Conservation (phyloP, 257 asterid genomes). For the Gentiana dahurica region DNA sequence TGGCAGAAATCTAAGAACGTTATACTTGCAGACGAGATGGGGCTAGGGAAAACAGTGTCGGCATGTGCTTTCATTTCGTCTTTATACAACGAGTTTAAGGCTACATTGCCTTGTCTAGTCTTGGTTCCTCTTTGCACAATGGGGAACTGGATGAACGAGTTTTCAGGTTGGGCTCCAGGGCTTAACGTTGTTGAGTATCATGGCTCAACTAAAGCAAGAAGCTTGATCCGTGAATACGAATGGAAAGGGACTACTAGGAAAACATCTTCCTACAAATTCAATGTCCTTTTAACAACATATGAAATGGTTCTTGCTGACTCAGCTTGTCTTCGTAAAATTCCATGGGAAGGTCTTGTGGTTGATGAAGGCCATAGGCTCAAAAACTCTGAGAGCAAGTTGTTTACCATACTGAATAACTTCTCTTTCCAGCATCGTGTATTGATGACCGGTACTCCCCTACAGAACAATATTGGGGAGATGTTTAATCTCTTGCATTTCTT, state of each 20-base stretch:
- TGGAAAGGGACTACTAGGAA: slow-evolving; percentile 71
- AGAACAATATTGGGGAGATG: slow-evolving; percentile 98
- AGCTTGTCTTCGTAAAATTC: slow-evolving; percentile 68
- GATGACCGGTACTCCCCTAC: slow-evolving; percentile 96
- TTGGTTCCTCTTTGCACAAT: slow-evolving; percentile 96
- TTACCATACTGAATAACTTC: slow-evolving; percentile 74
- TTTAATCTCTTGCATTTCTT: slow-evolving; percentile 81
- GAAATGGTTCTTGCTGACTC: slow-evolving; percentile 94
- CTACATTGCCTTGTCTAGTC: slow-evolving; percentile 80
- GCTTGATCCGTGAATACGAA: slow-evolving; percentile 80
- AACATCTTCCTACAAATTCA: slow-evolving; percentile 61
- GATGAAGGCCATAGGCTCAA: slow-evolving; percentile 99
- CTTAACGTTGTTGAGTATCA: slow-evolving; percentile 95
- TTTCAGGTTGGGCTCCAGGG: slow-evolving; percentile 85
- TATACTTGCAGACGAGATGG: slow-evolving; percentile 99
- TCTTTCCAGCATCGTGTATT: slow-evolving; percentile 89
- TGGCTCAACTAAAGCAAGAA: slow-evolving; percentile 73
- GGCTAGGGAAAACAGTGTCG: slow-evolving; percentile 93
- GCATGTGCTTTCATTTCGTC: slow-evolving; percentile 92
- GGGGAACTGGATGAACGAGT: slow-evolving; percentile 98
- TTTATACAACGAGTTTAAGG: slow-evolving; percentile 69
- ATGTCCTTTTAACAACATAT: slow-evolving; percentile 87
- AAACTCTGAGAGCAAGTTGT: slow-evolving; percentile 78
- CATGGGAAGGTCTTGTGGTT: slow-evolving; percentile 99
- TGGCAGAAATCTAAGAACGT: slow-evolving; percentile 91